phyloP scores from a whole-genome alignment of 2,329 filamentous ascomycete genomes.

The Achaetomium macrosporum region DNA sequence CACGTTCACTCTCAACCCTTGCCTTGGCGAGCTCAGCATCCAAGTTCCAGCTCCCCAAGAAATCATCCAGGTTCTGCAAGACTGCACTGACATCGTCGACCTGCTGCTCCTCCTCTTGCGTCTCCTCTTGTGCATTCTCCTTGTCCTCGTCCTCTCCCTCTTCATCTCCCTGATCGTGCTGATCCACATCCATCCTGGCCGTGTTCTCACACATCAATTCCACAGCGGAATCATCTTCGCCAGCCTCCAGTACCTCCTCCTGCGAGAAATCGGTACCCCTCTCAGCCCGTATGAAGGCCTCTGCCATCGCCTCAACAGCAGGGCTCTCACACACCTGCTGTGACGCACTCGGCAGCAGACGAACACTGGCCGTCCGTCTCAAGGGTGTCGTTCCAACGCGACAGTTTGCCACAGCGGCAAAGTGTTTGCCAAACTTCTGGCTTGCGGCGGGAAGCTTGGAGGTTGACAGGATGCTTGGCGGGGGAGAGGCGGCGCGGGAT shows the following conservation, averaged over 20 bases:
- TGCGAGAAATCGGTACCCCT: conserved; percentile 10
- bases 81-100: conserved; percentile 42
- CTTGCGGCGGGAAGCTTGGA: conserved; percentile 30
- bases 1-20: conserved; percentile 8
- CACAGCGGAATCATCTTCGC: background rate
- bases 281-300: conserved; percentile 45
- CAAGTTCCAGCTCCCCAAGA: conserved; percentile 33
- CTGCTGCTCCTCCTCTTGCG: conserved; percentile 12
- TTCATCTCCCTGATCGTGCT: conserved; percentile 9
- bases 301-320: conserved; percentile 41
- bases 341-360: conserved; percentile 37
- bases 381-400: background rate
- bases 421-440: conserved; percentile 43
- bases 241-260: background rate
- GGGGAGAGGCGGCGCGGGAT: conserved; percentile 37
- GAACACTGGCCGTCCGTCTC: background rate
- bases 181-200: background rate
- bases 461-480: conserved; percentile 29
- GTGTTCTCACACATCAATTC: background rate
- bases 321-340: conserved; percentile 38
- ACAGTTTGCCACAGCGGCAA: conserved; percentile 33
- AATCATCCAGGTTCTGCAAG: conserved; percentile 41
- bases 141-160: conserved; percentile 4
- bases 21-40: conserved; percentile 32
- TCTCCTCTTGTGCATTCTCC: background rate